Evolutionary conservation across 2,329 filamentous ascomycete genomes (phyloP), one percentile per base, ranked within the genome.

Genomic region (Colletotrichum liaoningense): DNA sequence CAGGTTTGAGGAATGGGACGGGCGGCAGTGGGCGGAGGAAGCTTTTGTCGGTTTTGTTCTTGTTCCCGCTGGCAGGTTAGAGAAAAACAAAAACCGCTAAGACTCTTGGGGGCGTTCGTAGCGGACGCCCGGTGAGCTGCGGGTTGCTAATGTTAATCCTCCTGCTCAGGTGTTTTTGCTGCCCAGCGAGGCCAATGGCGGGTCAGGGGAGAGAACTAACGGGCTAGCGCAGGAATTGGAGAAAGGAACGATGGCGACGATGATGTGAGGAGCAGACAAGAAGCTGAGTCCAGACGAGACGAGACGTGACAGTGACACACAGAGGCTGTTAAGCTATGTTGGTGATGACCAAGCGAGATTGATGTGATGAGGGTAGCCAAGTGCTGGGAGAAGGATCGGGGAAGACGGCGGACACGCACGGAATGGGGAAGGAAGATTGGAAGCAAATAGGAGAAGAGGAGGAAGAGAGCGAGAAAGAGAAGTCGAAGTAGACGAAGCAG

Each of bases 21-120:
- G 63, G 49, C 19, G 19, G 63, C 30, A 33, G 67, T 57, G 70
- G 70, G 67, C 14, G 60, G 60, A 56, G 59, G 67, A 73, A 73
- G 70, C 70, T 73, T 73, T 70, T 73, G 70, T 56, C 57, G 67
- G 67, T 65, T 70, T 73, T 56, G 70, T 49, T 35, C 33, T 35
- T 35, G 33, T 12, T 35, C 59, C 70, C 70, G 70, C 55, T 56
- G 54, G 67, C 55, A 73, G n/a, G 59, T 69, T 62, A 63, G 69
- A 42, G 63, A 59, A 69, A 52, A n/a, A 46, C 9, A 63, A 52
- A 22, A 28, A 35, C 22, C 70, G 66, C 70, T 70, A 73, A 65
- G 57, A 28, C 8, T 24, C 42, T 60, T 14, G 46, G 24, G 55
- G 66, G 66, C 55, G 67, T 56, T 70, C 55, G 60, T 70, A 70